A percentile compares a stretch with the other conserved stretches of the same genome.
Conservation (phyloP, 345 rosid species). For the Odontarrhena argentea region DNA sequence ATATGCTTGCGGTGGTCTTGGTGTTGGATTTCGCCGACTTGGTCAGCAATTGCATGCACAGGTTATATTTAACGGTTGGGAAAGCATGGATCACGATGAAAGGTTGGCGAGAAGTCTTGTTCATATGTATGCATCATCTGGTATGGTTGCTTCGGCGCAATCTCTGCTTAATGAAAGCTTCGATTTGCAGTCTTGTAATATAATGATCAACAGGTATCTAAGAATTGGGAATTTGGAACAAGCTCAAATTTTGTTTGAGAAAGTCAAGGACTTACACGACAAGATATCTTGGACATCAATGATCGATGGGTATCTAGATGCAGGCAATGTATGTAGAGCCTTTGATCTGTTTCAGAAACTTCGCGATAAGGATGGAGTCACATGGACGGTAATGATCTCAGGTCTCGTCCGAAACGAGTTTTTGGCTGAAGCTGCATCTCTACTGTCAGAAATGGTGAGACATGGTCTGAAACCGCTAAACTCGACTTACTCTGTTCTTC, state of each 20-base stretch:
- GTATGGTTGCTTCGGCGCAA: conserved; percentile 57
- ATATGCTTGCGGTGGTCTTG: conserved; percentile 72
- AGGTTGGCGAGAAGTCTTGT: conserved; percentile 68
- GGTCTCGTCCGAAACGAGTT: conserved; percentile 64
- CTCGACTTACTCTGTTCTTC: conserved; percentile 68
- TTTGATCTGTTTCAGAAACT: conserved; percentile 51
- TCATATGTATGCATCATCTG: conserved; percentile 64
- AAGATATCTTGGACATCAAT: conserved; percentile 68
- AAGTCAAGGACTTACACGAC: conserved; percentile 51
- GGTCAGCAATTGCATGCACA: conserved; percentile 70
- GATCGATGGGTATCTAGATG: conserved; percentile 66
- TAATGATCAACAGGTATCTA: conserved; percentile 58
- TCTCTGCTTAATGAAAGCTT: conserved; percentile 45
- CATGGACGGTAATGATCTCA: conserved; percentile 73
- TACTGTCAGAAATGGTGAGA: conserved; percentile 61
- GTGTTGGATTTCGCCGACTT: conserved; percentile 49
- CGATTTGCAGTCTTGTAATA: conserved; percentile 71
- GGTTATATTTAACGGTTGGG: conserved; percentile 49
- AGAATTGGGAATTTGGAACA: conserved; percentile 49
- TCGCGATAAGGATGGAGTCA: conserved; percentile 49
- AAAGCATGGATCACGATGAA: conserved; percentile 55
- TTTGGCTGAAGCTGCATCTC: conserved; percentile 54
- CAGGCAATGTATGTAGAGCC: conserved; percentile 59
- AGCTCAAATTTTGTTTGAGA: conserved; percentile 53
- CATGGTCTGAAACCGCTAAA: conserved; percentile 59